Conservation (phyloP, 1,284 basidiomycete species). For the Papiliotrema laurentii region DNA sequence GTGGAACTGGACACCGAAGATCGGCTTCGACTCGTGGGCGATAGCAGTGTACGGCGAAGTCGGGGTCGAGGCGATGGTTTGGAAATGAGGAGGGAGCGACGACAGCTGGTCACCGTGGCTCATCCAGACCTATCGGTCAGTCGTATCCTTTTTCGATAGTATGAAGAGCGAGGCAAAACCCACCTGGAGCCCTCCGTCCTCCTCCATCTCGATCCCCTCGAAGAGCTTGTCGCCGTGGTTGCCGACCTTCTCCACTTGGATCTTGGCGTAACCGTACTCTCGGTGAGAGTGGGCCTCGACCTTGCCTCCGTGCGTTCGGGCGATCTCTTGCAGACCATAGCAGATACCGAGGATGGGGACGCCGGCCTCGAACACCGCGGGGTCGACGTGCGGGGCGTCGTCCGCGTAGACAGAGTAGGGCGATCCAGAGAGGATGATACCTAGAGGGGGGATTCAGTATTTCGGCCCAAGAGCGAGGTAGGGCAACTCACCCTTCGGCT, state of each 20-base stretch:
- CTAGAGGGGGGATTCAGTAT: slow-evolving; percentile 49
- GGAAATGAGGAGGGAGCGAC: slow-evolving; percentile 74
- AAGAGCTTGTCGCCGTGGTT: slow-evolving; percentile 73
- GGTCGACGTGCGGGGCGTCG: slow-evolving; percentile 91
- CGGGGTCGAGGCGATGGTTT: slow-evolving; percentile 79
- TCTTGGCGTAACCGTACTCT: slow-evolving; percentile 89
- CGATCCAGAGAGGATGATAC: slow-evolving; percentile 95
- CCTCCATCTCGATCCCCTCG: slow-evolving; percentile 62
- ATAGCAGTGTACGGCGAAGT: slow-evolving; percentile 92
- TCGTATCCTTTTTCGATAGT: background rate
- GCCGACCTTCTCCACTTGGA: slow-evolving; percentile 69
- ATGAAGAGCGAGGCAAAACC: slow-evolving; percentile 1
- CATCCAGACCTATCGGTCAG: slow-evolving; percentile 83
- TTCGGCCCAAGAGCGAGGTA: background rate
- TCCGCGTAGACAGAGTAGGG: slow-evolving; percentile 97
- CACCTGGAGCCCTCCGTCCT: slow-evolving; percentile 27
- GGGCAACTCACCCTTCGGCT: slow-evolving; percentile 72
- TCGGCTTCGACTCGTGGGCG: slow-evolving; percentile 80
- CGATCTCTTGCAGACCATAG: slow-evolving; percentile 97
- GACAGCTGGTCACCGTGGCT: slow-evolving; percentile 95
- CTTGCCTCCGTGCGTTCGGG: slow-evolving; percentile 79
- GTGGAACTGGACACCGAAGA: slow-evolving; percentile 99
- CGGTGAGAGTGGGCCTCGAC: slow-evolving; percentile 86
- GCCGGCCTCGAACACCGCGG: slow-evolving; percentile 84
- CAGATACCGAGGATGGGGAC: slow-evolving; percentile 96